Evolutionary conservation across 2,329 filamentous ascomycete species (phyloP), one percentile per base, ranked within the genome.

Genomic region (Exophiala sp.): DNA sequence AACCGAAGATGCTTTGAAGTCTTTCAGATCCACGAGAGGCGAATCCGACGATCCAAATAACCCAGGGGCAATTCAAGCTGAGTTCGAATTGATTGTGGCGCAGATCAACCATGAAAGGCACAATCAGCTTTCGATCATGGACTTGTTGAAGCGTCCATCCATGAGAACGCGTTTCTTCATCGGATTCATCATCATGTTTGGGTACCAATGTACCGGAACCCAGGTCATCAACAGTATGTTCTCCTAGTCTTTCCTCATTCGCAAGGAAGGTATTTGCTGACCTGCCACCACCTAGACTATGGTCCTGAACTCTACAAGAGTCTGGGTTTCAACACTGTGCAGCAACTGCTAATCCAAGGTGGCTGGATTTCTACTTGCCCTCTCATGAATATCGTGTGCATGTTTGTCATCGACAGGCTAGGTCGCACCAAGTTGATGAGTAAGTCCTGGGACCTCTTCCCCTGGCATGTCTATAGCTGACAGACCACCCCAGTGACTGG

Each of bases 361-460:
- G 54, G 57, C 4, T 60, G 54, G 54, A 57, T 60, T 39, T 46
- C 50, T 8, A 21, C 54, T 14, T 54, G 36, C 11, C 55, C 53
- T 3, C 45, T 57, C 21, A 52, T 52, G 16, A 60, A 60, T 20
- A 20, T 12, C 2, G 59, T 69, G 50, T 63, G 64, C 45, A 61
- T 62, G 39, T 60, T 71, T 41, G 68, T 67, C 18, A 64, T 74
- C 20, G 71, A 73, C 47, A 62, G 64, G 18, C 60, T 74, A 32
- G 71, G 71, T 39, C 68, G 71, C 14, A 65, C 68, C 29, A 53
- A 64, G 47, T 70, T 66, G 14, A 57, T 68, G 21, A 7, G 53
- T 55, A 48, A 14, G 45, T 34, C 14, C n/a, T 18, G 12, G 4
- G 12, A 11, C 45, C 34, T 6, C 11, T 9, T 9, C n/a, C 21